Base-by-base conservation (phyloP, 768 basidiomycete genomes). In the Boletus bicolor region DNA sequence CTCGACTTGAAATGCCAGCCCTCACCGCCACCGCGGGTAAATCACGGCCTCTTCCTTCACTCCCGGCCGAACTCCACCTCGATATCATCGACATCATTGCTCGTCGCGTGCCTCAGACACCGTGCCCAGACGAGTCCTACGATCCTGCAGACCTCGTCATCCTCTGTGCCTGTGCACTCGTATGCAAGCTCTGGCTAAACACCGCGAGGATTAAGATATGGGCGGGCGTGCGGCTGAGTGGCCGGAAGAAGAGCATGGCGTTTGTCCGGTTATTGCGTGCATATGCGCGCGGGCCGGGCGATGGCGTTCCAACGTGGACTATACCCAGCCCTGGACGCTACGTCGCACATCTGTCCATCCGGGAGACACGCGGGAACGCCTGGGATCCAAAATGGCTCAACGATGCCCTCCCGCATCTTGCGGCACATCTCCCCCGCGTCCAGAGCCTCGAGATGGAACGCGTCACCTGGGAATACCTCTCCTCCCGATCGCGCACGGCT, bases 321-420 rank as follows among this genome's bases (percentile, higher is more conserved):
- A 86, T 63, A 36, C 82, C 79, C 7, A 90, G 79, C 37, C 81
- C 73, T 10, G 80, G 79, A 24, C 85, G 85, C 63, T 89, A 91
- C 24, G 55, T 73, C 19, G 42, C 49, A 7, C 53, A 58, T 26
- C 51, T 71, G 38, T 71, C 60, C 43, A 10, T 73, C 35, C 68
- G 59, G 26, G 70, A 72, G 49, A 67, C 69, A 10, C 70, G 66
- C 17, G 70, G 70, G 21, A 60, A 66, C 14, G 43, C 64, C 5
- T 73, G 68, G 70, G 72, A 72, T 51, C 71, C 69, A 3, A 68
- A 66, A 41, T 71, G 70, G 70, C 56, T 73, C 7, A 56, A 73
- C 12, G 70, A 68, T 21, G 60, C 64, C 14, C 61, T 71, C 21
- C 70, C 68, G 12, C 46, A 58, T 32, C 56, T 71, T 17, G 61